Evolutionary conservation across 2,329 filamentous ascomycete genomes (phyloP).

Genomic region (Aspergillus calidoustus): DNA sequence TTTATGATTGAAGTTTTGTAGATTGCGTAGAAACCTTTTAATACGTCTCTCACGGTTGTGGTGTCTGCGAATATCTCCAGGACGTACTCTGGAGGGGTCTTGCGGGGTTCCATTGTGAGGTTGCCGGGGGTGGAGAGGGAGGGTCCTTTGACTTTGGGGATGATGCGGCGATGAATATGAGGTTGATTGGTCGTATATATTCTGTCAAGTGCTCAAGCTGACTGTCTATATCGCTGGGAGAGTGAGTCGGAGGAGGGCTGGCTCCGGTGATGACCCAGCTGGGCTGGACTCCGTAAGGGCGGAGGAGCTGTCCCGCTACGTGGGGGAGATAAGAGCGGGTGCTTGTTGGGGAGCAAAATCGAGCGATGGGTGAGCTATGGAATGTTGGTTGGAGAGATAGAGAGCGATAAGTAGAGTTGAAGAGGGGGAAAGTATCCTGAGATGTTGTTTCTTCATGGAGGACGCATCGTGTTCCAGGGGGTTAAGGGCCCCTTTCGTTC

Average conservation of each 20-base stretch:
- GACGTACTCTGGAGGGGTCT: conserved; percentile 80
- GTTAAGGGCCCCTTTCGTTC: background rate
- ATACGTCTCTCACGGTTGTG: conserved; percentile 84
- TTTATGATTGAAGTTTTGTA: background rate
- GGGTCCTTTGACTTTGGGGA: background rate
- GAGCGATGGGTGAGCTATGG: conserved; percentile 7
- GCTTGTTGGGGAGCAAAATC: conserved; percentile 11
- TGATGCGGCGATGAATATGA: background rate
- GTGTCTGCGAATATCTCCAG: conserved; percentile 94
- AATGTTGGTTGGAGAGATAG: conserved; percentile 2
- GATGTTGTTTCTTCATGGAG: background rate
- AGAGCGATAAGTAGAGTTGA: background rate
- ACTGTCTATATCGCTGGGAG: background rate
- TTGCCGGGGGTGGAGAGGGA: background rate
- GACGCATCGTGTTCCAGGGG: conserved; percentile 2
- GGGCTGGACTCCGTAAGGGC: conserved; percentile 21
- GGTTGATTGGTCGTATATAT: background rate
- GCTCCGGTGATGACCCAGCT: conserved; percentile 24
- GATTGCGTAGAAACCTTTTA: conserved; percentile 69
- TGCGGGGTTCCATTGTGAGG: conserved; percentile 63
- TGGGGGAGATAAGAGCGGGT: conserved; percentile 18
- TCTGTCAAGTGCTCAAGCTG: background rate
- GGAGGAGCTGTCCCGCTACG: conserved; percentile 17
- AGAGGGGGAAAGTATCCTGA: background rate
- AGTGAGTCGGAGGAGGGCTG: background rate